Evolutionary conservation across 2,329 filamentous ascomycete genomes (phyloP).

Genomic region (Botrytis porri): DNA sequence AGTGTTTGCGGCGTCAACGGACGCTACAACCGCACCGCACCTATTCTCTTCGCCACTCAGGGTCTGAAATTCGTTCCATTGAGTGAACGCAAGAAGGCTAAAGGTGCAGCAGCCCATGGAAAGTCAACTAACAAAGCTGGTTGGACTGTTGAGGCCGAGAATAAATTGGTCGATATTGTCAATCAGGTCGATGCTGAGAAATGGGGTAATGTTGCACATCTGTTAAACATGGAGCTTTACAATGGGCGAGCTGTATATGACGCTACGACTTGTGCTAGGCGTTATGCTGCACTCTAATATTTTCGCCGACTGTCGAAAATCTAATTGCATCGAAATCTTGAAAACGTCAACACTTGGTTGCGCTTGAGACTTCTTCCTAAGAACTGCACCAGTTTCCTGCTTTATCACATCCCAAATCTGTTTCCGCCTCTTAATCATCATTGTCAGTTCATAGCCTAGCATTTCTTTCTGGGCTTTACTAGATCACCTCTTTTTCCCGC

Average conservation of each 20-base stretch:
- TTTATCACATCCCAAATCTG: background rate
- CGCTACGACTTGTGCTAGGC: conserved; percentile 13
- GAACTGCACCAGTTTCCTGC: background rate
- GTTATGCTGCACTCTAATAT: conserved; percentile 14
- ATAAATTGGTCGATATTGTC: conserved; percentile 23
- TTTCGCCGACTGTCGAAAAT: background rate
- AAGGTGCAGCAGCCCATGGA: conserved; percentile 3
- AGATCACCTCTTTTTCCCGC: background rate
- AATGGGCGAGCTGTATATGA: background rate
- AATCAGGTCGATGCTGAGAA: conserved; percentile 27
- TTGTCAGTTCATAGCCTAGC: background rate
- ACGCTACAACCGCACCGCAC: conserved; percentile 37
- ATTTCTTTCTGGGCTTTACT: background rate
- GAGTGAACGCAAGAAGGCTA: conserved; percentile 23
- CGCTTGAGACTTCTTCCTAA: background rate
- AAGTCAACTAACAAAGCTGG: background rate
- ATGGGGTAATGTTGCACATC: conserved; percentile 28
- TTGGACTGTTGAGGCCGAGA: conserved; percentile 29
- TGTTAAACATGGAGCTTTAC: conserved; percentile 13
- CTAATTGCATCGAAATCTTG: background rate
- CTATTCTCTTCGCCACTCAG: conserved; percentile 32
- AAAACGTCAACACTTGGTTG: background rate
- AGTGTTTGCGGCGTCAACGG: conserved; percentile 29
- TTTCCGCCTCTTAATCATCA: too few relatives aligned
- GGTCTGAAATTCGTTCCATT: conserved; percentile 33